These are phyloP conservation scores for Auricularia auricula-judae DNA, from an alignment of 768 basidiomycete genomes.

Conservation along the genomic window DNA sequence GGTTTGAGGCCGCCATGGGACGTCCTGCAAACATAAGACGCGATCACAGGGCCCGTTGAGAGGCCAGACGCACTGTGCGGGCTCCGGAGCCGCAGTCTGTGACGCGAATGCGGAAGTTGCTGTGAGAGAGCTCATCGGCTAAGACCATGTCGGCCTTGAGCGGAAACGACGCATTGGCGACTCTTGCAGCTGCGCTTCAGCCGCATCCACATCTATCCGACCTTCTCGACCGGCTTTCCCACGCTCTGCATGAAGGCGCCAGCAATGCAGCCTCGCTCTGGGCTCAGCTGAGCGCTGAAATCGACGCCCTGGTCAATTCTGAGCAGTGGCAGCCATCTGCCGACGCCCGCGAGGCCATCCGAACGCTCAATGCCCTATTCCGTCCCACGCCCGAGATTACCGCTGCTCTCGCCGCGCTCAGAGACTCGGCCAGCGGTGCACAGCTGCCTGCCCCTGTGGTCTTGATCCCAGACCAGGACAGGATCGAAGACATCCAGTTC, in stretches of 20 bases:
- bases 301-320: background rate
- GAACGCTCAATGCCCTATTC: background rate
- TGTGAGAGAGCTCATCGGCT: too few relatives aligned
- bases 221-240: background rate
- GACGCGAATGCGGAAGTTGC: too few relatives aligned
- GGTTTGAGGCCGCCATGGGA: conserved; percentile 24
- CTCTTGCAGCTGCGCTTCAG: background rate
- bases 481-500: background rate
- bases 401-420: background rate
- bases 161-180: too few relatives aligned
- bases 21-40: background rate
- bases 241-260: background rate
- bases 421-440: background rate
- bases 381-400: background rate
- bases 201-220: background rate
- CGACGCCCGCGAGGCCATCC: background rate
- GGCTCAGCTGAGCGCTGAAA: background rate
- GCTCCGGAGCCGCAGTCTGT: background rate
- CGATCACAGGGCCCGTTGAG: background rate
- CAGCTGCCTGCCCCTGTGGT: background rate
- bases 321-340: background rate
- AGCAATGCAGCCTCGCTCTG: background rate
- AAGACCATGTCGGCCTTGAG: too few relatives aligned
- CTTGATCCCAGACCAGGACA: background rate
- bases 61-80: background rate